These are phyloP conservation scores for Chimonanthus salicifolius DNA, from an alignment of 164 flowering plant genomes.

Conservation along the genomic window DNA sequence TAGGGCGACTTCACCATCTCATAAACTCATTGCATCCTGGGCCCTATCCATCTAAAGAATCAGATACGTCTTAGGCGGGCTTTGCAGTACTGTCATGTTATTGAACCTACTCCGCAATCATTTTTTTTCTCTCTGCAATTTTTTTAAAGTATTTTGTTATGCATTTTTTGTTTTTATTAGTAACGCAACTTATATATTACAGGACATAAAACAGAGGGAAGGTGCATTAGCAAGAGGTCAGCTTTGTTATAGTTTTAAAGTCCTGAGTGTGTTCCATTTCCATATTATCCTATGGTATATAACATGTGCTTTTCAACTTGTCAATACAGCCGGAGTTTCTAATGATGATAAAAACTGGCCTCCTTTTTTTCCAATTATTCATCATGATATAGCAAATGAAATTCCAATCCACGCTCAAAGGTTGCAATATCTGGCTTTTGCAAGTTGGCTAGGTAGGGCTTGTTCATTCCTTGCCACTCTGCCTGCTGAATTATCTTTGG, in stretches of 20 bases:
- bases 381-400: conserved; percentile 94
- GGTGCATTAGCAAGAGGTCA: conserved; percentile 76
- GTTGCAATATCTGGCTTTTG: conserved; percentile 97
- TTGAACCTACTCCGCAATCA: too few species aligned
- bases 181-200: neutral
- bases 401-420: conserved; percentile 92
- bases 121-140: too few species aligned
- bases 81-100: too few species aligned
- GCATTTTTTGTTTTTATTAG: too few species aligned
- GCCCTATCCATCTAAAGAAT: too few species aligned
- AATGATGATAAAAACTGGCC: conserved; percentile 90
- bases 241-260: neutral
- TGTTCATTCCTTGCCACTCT: neutral
- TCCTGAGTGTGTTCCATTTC: neutral
- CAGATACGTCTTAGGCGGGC: too few species aligned
- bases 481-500: too few species aligned
- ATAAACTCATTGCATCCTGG: too few species aligned
- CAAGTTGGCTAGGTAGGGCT: conserved; percentile 95
- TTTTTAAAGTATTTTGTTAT: too few species aligned
- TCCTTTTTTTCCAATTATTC: conserved; percentile 91
- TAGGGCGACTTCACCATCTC: too few species aligned
- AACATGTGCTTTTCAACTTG: conserved; percentile 3
- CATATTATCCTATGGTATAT: neutral
- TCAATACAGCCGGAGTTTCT: conserved; percentile 64
- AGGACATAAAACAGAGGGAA: conserved; percentile 93